These are phyloP conservation scores for Tolypocladium ovalisporum DNA, from an alignment of 2,329 filamentous ascomycete species.

Conservation along the genomic window DNA sequence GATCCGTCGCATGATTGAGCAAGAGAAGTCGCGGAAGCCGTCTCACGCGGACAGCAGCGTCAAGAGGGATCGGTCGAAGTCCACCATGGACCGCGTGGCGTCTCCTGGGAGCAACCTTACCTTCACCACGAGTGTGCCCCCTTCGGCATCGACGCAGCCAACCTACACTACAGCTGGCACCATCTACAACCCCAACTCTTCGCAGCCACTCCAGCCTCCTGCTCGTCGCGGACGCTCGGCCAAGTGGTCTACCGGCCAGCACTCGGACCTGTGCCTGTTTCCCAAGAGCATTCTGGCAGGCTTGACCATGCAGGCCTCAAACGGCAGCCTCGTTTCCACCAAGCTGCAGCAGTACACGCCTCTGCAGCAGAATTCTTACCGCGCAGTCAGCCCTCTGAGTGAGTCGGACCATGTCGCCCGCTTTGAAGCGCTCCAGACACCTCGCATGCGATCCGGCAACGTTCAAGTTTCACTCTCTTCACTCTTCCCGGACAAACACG, in stretches of 20 bases:
- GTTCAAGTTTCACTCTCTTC: conserved; percentile 10
- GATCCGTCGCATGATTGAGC: conserved; percentile 7
- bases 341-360: conserved; percentile 33
- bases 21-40: conserved; percentile 3
- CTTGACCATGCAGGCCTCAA: conserved; percentile 19
- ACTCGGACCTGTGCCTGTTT: conserved; percentile 22
- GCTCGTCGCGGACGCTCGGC: conserved; percentile 36
- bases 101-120: conserved; percentile 13
- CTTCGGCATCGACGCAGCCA: conserved; percentile 19
- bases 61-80: background rate
- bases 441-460: conserved; percentile 16
- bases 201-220: conserved; percentile 38
- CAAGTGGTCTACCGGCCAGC: conserved; percentile 24
- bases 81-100: conserved; percentile 18
- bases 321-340: conserved; percentile 4
- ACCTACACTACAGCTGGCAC: conserved; percentile 48
- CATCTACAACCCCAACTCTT: conserved; percentile 36
- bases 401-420: conserved; percentile 13
- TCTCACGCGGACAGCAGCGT: background rate
- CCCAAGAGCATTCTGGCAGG: conserved; percentile 24
- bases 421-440: conserved; percentile 15
- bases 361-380: conserved; percentile 43
- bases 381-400: conserved; percentile 31
- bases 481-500: conserved; percentile 7
- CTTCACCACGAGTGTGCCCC: conserved; percentile 10